phyloP scores from a whole-genome alignment of 176 grass and related monocot genomes.

The Carex scoparia region DNA sequence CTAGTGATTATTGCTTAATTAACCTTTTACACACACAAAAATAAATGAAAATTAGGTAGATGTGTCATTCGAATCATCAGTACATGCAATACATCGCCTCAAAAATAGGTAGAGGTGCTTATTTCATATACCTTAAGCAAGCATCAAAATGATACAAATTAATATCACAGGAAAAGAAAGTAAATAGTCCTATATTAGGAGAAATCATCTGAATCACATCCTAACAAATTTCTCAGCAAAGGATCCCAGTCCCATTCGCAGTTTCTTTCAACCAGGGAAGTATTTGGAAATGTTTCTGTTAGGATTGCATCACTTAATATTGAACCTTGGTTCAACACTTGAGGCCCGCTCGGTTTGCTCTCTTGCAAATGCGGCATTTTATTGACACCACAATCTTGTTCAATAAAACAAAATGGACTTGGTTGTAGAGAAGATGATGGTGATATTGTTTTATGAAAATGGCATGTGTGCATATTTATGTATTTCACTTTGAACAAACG shows the following conservation, averaged over 20 bases:
- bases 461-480: conserved; percentile 15
- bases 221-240: background rate
- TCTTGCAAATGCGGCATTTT: background rate
- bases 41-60: background rate
- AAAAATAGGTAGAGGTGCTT: background rate
- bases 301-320: background rate
- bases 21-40: background rate
- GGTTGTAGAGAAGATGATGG: background rate
- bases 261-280: background rate
- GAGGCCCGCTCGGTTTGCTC: background rate
- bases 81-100: background rate
- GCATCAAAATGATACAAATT: background rate
- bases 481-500: conserved; percentile 15
- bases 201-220: background rate
- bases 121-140: background rate
- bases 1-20: background rate
- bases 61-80: background rate
- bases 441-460: background rate
- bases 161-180: background rate
- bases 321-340: background rate
- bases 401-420: background rate
- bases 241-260: conserved; percentile 16
- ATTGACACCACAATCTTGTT: background rate
- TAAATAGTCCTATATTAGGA: background rate
- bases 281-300: background rate